These are phyloP conservation scores for Exophiala calicioides DNA, from an alignment of 2,329 filamentous ascomycete species.

Conservation along the genomic window DNA sequence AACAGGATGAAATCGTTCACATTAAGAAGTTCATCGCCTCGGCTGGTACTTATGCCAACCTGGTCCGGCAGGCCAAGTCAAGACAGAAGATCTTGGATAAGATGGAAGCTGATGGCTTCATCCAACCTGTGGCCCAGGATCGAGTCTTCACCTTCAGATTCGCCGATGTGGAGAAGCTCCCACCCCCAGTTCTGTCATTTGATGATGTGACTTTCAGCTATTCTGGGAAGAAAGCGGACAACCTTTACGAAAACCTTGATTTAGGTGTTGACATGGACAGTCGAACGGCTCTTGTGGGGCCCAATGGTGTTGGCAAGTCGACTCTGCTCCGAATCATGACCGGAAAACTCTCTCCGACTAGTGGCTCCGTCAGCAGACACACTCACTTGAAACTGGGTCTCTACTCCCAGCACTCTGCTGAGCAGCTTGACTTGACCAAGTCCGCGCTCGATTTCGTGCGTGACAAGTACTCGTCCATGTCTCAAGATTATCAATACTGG, in stretches of 20 bases:
- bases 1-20: constrained; percentile 97
- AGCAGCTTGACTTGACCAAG: constrained; percentile 98
- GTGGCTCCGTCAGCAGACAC: constrained; percentile 80
- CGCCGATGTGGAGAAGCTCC: constrained; percentile 98
- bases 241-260: constrained; percentile 94
- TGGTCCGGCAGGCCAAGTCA: constrained; percentile 98
- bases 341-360: constrained; percentile 82
- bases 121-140: constrained; percentile 83
- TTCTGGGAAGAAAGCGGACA: constrained; percentile 83
- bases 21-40: constrained; percentile 99
- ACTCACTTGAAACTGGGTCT: constrained; percentile 98
- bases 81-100: constrained; percentile 99
- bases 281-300: constrained; percentile 91
- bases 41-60: constrained; percentile 98
- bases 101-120: constrained; percentile 99
- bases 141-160: constrained; percentile 96
- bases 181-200: constrained; percentile 91
- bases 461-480: constrained; percentile 86
- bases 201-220: constrained; percentile 98
- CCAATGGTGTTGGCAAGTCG: constrained; percentile 99
- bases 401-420: constrained; percentile 97
- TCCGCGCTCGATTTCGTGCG: constrained; percentile 96
- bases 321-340: constrained; percentile 96
- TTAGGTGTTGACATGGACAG: constrained; percentile 99
- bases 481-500: constrained; percentile 99